Base-by-base conservation (phyloP, 164 flowering plant species). In the Santalum album region DNA sequence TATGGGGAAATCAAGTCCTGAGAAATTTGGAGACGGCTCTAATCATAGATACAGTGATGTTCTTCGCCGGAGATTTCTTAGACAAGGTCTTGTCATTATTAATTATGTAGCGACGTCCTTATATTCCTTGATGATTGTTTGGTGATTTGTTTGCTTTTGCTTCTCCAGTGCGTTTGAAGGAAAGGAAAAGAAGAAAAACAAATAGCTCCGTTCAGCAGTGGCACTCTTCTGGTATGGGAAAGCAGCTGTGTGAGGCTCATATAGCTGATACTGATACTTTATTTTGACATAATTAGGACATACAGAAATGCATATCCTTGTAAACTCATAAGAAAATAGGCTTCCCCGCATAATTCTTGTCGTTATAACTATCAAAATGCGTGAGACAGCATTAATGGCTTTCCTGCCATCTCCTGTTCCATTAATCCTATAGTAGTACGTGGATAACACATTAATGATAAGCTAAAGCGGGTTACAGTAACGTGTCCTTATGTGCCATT, bases 41-140 rank as follows among this genome's bases (percentile, higher is more conserved):
- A 65, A 67, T 47, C 29, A 40, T 35, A 66, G 75, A 55, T 62
- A 81, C 64, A 67, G 65, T 53, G 90, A 87, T 26, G 84, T 84
- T 12, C 67, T 91, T 47, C 91, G 75, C n/a, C 75, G 95, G 42
- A 74, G 96, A 66, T 91, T 91, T 75, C 79, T 87, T 26, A 71
- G 89, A 73, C 86, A 76, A 77, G 98, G 98, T 84, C 44, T 54
- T 29, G 46, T 59, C 18, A n/a, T n/a, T n/a, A n/a, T n/a, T n/a
- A n/a, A n/a, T n/a, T n/a, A n/a, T 0, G 35, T 32, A 5, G 36
- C 36, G 7, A 1, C 12, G 1, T 42, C 17, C 6, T 40, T 43
- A 6, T 57, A 7, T 23, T 25, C 26, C 15, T 26, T 25, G 12
- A 14, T 49, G 44, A 23, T 46, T 58, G 15, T 23, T 42, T 6